Percentiles rank a stretch among this genome's conserved stretches.
These are phyloP conservation scores for Hortaea sp. DNA, from an alignment of 2,329 filamentous ascomycete species.

Conservation along the genomic window DNA sequence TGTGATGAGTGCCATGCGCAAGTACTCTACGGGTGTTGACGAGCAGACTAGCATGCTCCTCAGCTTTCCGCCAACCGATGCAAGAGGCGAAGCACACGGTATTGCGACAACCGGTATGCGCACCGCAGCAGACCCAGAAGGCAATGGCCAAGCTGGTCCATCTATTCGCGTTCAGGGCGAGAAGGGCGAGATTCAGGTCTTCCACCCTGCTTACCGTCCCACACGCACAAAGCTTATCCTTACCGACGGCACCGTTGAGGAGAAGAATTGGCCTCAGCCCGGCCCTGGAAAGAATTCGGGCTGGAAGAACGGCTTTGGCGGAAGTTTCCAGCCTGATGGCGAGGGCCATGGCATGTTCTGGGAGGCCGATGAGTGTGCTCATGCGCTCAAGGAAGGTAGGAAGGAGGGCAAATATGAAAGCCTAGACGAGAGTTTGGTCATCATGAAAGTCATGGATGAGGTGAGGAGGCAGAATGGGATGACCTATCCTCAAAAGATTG, in stretches of 20 bases:
- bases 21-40: conserved; percentile 66
- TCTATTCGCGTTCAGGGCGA: conserved; percentile 72
- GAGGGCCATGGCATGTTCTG: conserved; percentile 78
- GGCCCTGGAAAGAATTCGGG: conserved; percentile 38
- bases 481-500: conserved; percentile 56
- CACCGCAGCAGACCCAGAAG: conserved; percentile 52
- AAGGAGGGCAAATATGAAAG: conserved; percentile 63
- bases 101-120: conserved; percentile 53
- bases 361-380: conserved; percentile 72
- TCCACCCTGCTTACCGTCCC: conserved; percentile 61
- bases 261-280: conserved; percentile 36
- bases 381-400: conserved; percentile 65
- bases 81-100: conserved; percentile 52
- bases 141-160: conserved; percentile 49
- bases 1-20: conserved; percentile 58
- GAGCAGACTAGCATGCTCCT: conserved; percentile 70
- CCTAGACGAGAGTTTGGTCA: conserved; percentile 66
- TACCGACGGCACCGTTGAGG: conserved; percentile 36
- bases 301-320: conserved; percentile 40
- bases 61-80: conserved; percentile 55
- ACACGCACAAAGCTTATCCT: conserved; percentile 30
- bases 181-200: conserved; percentile 72
- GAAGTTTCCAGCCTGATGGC: conserved; percentile 38
- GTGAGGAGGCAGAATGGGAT: conserved; percentile 53
- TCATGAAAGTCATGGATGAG: conserved; percentile 76